Evolutionary conservation across 768 basidiomycete species (phyloP).

Genomic region (Butyriboletus loyo): DNA sequence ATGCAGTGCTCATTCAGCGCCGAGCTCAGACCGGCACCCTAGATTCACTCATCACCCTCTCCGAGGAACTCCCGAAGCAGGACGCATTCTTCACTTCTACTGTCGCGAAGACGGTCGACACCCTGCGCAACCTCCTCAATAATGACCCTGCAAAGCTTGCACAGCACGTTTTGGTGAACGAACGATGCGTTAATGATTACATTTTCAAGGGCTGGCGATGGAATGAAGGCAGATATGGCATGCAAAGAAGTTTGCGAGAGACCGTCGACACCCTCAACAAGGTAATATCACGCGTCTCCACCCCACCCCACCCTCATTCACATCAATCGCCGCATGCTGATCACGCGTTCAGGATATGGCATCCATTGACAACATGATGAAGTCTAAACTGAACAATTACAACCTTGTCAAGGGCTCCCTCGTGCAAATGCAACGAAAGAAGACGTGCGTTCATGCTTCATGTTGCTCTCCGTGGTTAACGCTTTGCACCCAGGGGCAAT

Average conservation of each 20-base stretch:
- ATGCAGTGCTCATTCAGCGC: constrained; percentile 4
- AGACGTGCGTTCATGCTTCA: constrained; percentile 54
- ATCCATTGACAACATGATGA: constrained; percentile 93
- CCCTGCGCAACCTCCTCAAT: constrained; percentile 83
- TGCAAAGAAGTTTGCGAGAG: constrained; percentile 77
- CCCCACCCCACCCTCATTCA: constrained; percentile 19
- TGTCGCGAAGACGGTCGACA: constrained; percentile 92
- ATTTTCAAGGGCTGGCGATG: constrained; percentile 83
- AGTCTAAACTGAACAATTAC: constrained; percentile 86
- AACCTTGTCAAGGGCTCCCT: constrained; percentile 92
- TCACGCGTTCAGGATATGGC: constrained; percentile 67
- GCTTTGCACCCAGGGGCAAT: constrained; percentile 64
- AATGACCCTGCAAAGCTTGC: constrained; percentile 76
- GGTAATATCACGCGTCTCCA: constrained; percentile 42
- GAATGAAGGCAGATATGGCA: constrained; percentile 90
- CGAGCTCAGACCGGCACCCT: constrained; percentile 82
- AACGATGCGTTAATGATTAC: constrained; percentile 75
- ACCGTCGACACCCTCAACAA: constrained; percentile 83
- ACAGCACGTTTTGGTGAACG: constrained; percentile 79
- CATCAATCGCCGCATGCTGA: constrained; percentile 19
- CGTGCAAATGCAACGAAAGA: constrained; percentile 90
- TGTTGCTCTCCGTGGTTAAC: constrained; percentile 6
- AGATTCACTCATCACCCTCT: constrained; percentile 81
- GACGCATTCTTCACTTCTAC: constrained; percentile 83
- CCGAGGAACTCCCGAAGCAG: constrained; percentile 90